These are phyloP conservation scores for Hymenoscyphus repandus DNA, from an alignment of 2,329 filamentous ascomycete genomes.

Conservation along the genomic window DNA sequence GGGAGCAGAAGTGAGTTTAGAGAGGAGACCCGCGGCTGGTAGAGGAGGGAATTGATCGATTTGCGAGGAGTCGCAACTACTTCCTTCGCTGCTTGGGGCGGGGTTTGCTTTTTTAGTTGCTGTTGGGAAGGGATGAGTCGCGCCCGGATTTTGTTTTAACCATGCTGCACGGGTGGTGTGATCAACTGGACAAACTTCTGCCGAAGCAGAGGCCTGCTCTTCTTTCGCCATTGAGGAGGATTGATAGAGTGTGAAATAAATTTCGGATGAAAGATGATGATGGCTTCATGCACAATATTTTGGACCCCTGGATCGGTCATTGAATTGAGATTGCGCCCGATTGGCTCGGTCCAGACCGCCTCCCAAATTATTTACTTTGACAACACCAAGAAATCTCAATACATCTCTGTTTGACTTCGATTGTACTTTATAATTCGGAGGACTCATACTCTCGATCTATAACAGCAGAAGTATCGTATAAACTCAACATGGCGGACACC, in stretches of 20 bases:
- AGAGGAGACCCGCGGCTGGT: slow-evolving; percentile 18
- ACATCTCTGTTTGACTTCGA: slow-evolving; percentile 1
- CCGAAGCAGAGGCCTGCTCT: slow-evolving; percentile 16
- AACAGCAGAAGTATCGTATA: neutral
- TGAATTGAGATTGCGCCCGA: slow-evolving; percentile 9
- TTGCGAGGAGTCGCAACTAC: slow-evolving; percentile 33
- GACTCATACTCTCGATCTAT: neutral
- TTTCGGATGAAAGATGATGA: neutral
- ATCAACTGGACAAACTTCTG: slow-evolving; percentile 75
- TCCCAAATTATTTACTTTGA: neutral
- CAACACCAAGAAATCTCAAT: neutral
- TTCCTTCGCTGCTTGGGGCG: slow-evolving; percentile 25
- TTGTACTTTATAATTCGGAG: neutral
- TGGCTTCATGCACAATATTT: slow-evolving; percentile 11
- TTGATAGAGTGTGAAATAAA: neutral
- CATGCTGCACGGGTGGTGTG: slow-evolving; percentile 83
- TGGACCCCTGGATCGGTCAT: neutral
- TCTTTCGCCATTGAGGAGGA: slow-evolving; percentile 25
- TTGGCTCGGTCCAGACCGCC: neutral
- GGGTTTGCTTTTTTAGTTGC: slow-evolving; percentile 26
- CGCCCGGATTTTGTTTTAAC: slow-evolving; percentile 47
- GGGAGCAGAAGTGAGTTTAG: slow-evolving; percentile 14
- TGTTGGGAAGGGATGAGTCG: slow-evolving; percentile 22
- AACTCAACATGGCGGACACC: slow-evolving; percentile 28
- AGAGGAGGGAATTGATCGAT: slow-evolving; percentile 35